Evolutionary conservation across 1,284 basidiomycete species (phyloP), one percentile per base, ranked within the genome.

Genomic region (Phylloboletellus chloephorus): DNA sequence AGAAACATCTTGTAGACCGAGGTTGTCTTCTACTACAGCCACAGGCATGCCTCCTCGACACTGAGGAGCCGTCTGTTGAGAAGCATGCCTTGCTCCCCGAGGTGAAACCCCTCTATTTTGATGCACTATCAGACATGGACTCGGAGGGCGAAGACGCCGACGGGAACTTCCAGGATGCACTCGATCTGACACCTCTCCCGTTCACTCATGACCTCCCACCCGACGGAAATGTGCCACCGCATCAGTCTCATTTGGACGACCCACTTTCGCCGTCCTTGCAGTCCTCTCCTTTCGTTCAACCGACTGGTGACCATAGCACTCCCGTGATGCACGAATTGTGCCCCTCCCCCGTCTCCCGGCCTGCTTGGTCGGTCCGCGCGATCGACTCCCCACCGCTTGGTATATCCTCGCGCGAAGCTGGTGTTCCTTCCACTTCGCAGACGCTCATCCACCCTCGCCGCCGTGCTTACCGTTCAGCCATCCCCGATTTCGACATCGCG

Each of bases 401-500:
- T 34, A 25, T 57, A 20, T 33, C 52, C 23, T 33, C 42, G 8
- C 36, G 41, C n/a, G 39, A 48, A 13, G 16, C 25, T 21, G 20
- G 17, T 12, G 29, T 37, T 24, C 43, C 47, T 20, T 19, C 28
- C 41, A 31, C 37, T 10, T 22, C 37, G 7, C 52, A 43, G 30
- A 39, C 47, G 5, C 47, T 52, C 31, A 25, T 55, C 21, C 48
- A 52, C 28, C 43, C 53, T 34, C 56, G 46, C 23, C 54, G 54
- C 38, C 64, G 63, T 22, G 58, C 60, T 31, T 61, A 66, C 43
- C 61, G 60, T 35, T 57, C 60, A 24, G 52, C 68, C 51, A 50
- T 74, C 57, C 56, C 74, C 60, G 51, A 68, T 45, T 56, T 85
- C 24, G 82, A 85, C 52, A 71, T 82, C 35, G 82, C 79, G 17